phyloP scores from a whole-genome alignment of 2,329 filamentous ascomycete genomes.

The Aspergillus quadrilineatus region DNA sequence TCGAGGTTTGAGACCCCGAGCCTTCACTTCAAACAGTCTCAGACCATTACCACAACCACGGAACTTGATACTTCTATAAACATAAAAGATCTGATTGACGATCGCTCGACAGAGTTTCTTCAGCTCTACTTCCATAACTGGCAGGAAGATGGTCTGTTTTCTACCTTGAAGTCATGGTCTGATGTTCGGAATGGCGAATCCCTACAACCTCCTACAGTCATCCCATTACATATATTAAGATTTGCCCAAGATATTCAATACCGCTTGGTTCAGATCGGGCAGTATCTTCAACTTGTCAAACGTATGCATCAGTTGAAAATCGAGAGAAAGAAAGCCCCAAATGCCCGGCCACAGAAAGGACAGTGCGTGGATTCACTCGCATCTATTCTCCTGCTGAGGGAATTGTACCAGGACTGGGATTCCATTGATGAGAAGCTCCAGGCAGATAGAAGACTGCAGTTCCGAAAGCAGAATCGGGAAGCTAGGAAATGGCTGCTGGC shows the following conservation, averaged over 20 bases:
- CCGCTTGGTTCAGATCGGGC: background rate
- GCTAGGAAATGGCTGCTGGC: conserved; percentile 5
- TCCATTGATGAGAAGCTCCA: background rate
- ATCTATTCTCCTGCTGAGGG: background rate
- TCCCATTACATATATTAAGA: background rate
- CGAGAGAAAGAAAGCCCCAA: background rate
- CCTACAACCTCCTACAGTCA: background rate
- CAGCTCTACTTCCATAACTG: background rate
- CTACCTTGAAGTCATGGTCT: background rate
- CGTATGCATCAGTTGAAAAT: background rate
- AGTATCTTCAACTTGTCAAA: conserved; percentile 3
- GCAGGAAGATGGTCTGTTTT: background rate
- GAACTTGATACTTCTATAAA: background rate
- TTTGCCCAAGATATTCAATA: background rate
- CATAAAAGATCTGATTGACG: background rate
- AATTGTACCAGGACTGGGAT: conserved; percentile 1
- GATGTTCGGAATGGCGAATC: background rate
- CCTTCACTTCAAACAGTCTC: background rate
- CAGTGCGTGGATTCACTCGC: background rate
- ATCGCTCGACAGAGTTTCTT: background rate
- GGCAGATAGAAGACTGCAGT: background rate
- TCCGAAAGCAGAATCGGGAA: background rate
- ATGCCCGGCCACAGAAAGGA: background rate
- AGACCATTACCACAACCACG: background rate
- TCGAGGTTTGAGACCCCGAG: conserved; percentile 1